These are phyloP conservation scores for Asterophora parasitica DNA, from an alignment of 768 basidiomycete species.

Conservation along the genomic window DNA sequence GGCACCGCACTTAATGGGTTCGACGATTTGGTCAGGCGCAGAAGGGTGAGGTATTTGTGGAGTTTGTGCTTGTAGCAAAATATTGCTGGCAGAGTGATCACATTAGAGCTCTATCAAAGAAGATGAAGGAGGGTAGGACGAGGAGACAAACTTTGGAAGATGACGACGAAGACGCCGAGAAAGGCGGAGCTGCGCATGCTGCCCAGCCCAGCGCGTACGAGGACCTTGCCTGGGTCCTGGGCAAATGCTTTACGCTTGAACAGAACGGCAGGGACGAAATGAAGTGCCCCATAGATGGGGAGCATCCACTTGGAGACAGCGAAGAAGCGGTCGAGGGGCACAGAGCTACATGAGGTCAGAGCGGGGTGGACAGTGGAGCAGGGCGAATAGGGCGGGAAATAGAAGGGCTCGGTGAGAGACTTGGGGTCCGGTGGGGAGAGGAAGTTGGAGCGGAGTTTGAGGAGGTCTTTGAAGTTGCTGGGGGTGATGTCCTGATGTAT, in stretches of 20 bases:
- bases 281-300: constrained; percentile 83
- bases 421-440: constrained; percentile 25
- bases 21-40: constrained; percentile 14
- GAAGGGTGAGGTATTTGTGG: constrained; percentile 41
- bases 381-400: constrained; percentile 52
- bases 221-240: constrained; percentile 60
- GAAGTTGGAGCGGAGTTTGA: constrained; percentile 35
- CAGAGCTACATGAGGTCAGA: constrained; percentile 52
- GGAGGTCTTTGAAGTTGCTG: constrained; percentile 45
- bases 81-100: constrained; percentile 33
- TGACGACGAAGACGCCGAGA: constrained; percentile 73
- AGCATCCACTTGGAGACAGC: constrained; percentile 81
- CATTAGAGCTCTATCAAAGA: too few relatives aligned
- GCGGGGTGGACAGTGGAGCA: constrained; percentile 80
- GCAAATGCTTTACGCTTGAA: constrained; percentile 71
- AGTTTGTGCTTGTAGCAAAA: constrained; percentile 66
- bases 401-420: constrained; percentile 18
- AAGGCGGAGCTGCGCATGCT: constrained; percentile 85
- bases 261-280: constrained; percentile 80
- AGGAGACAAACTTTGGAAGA: constrained; percentile 68
- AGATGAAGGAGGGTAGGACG: background rate
- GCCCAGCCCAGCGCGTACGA: constrained; percentile 61
- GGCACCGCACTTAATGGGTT: constrained; percentile 39
- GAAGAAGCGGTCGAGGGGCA: constrained; percentile 68
- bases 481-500: constrained; percentile 46